Conservation (phyloP, 2,329 filamentous ascomycete genomes). For the Hypocreales sp. region DNA sequence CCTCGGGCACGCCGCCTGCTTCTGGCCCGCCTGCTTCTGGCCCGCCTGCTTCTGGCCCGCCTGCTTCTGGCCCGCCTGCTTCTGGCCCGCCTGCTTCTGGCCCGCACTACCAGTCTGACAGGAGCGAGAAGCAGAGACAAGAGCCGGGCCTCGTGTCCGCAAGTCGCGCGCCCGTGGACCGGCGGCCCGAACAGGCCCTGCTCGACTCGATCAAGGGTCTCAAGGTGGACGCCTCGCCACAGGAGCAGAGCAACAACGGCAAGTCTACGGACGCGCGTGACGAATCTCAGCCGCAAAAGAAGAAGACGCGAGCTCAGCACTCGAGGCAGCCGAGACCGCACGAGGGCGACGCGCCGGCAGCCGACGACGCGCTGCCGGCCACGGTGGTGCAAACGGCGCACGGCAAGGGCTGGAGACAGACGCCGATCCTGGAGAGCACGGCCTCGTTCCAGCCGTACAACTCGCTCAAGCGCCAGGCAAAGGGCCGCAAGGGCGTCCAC, state of each 20-base stretch:
- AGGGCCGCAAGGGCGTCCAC: constrained; percentile 25
- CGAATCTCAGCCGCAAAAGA: constrained; percentile 13
- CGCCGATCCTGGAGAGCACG: constrained; percentile 43
- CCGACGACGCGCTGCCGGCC: constrained; percentile 7
- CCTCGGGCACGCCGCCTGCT: constrained; percentile 11
- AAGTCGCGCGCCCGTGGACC: constrained; percentile 1
- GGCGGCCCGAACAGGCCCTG: constrained; percentile 10
- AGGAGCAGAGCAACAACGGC: constrained; percentile 7
- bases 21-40: constrained; percentile 5
- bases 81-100: constrained; percentile 11
- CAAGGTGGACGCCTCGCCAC: constrained; percentile 6
- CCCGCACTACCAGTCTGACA: constrained; percentile 3
- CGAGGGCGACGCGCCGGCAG: constrained; percentile 11
- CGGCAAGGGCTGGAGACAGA: constrained; percentile 43
- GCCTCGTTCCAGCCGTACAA: constrained; percentile 47
- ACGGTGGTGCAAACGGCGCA: constrained; percentile 12
- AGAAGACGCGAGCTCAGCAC: constrained; percentile 14
- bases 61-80: constrained; percentile 6
- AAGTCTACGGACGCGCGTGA: constrained; percentile 7
- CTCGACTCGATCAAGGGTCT: constrained; percentile 12
- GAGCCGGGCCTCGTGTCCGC: not conserved
- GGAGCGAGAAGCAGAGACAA: not conserved
- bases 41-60: constrained; percentile 5
- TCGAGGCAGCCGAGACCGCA: constrained; percentile 16
- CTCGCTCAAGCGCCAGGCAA: constrained; percentile 40